Evolutionary conservation across 306 rosid genomes (phyloP).

Genomic region (Carpinus viminea): DNA sequence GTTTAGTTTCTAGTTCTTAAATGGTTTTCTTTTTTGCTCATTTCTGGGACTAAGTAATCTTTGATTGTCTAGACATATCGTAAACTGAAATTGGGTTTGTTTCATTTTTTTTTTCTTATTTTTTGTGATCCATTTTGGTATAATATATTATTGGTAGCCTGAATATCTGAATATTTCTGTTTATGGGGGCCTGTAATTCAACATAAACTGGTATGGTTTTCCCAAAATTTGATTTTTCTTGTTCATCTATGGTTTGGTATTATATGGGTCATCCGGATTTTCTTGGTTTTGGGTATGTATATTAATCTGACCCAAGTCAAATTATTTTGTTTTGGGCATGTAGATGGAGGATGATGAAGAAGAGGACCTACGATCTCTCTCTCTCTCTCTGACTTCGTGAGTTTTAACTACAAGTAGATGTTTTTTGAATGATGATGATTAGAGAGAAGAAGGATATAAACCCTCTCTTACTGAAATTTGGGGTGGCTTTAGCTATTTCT

Average conservation of each 20-base stretch:
- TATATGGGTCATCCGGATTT: neutral
- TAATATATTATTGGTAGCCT: neutral
- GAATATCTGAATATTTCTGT: slow-evolving; percentile 13
- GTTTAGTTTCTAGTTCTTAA: slow-evolving; percentile 4
- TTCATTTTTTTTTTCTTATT: neutral
- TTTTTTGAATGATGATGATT: slow-evolving; percentile 24
- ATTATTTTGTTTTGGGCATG: slow-evolving; percentile 29
- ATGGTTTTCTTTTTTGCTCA: slow-evolving; percentile 5
- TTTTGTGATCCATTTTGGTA: slow-evolving; percentile 1
- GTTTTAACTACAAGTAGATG: slow-evolving; percentile 23
- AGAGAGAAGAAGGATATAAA: slow-evolving; percentile 49
- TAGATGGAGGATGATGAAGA: slow-evolving; percentile 66
- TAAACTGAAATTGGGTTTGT: slow-evolving; percentile 2
- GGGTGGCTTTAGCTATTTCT: slow-evolving; percentile 70
- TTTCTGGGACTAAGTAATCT: neutral
- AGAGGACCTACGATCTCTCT: slow-evolving; percentile 31
- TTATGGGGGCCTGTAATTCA: slow-evolving; percentile 2
- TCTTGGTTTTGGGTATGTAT: neutral
- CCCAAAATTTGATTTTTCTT: neutral
- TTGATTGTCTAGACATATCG: neutral
- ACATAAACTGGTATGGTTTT: too few species aligned
- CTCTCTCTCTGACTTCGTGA: slow-evolving; percentile 25
- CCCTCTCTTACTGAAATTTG: slow-evolving; percentile 62
- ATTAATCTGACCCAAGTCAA: slow-evolving; percentile 11
- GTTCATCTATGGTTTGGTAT: neutral